These are phyloP conservation scores for Dentipellis fragilis DNA, from an alignment of 768 basidiomycete species.

Conservation along the genomic window DNA sequence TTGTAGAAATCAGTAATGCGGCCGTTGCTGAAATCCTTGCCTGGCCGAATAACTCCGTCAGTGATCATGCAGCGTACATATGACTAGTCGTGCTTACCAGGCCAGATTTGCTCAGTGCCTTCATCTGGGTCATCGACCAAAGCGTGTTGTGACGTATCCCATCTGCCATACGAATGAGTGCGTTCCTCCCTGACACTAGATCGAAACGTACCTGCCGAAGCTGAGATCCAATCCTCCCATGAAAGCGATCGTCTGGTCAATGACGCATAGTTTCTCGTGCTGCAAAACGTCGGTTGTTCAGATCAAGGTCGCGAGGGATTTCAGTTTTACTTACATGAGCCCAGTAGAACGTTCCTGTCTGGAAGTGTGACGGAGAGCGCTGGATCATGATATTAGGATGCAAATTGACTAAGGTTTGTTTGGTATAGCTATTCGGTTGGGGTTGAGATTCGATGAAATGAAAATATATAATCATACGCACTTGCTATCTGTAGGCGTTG, in stretches of 20 bases:
- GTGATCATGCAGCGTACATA: background rate
- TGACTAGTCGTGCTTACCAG: constrained; percentile 37
- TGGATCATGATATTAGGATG: constrained; percentile 95
- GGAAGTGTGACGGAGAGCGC: constrained; percentile 94
- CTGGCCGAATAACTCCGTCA: constrained; percentile 26
- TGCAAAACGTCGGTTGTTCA: constrained; percentile 20
- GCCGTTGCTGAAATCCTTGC: constrained; percentile 93
- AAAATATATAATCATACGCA: constrained; percentile 25
- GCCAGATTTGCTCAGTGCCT: constrained; percentile 69
- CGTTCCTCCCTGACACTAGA: background rate
- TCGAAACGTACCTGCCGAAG: constrained; percentile 56
- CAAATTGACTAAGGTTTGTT: constrained; percentile 65
- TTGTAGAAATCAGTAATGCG: constrained; percentile 78
- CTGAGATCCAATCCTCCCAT: constrained; percentile 96
- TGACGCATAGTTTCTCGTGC: constrained; percentile 98
- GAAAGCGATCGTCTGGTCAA: constrained; percentile 95
- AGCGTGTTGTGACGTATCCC: constrained; percentile 95
- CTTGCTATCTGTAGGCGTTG: constrained; percentile 92
- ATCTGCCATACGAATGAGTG: constrained; percentile 31
- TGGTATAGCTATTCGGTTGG: constrained; percentile 54
- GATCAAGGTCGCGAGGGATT: background rate
- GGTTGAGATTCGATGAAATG: background rate
- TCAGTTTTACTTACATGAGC: constrained; percentile 62
- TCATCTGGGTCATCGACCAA: constrained; percentile 78
- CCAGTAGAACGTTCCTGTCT: constrained; percentile 98